Evolutionary conservation across 2,329 filamentous ascomycete species (phyloP).

Genomic region (Trichoderma lentiforme): DNA sequence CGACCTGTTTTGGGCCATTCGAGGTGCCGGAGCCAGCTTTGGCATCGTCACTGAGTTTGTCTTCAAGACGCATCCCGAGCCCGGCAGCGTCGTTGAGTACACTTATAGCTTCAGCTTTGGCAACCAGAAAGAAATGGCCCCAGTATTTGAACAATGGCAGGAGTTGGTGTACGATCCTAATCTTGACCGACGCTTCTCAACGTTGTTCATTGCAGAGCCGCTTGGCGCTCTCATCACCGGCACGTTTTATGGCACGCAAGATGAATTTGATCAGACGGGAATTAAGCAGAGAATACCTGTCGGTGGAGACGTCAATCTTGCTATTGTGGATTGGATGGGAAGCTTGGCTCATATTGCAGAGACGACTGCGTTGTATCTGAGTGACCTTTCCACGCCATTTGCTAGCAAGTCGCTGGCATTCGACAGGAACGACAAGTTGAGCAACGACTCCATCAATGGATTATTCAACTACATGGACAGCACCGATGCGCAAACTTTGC

Average conservation of each 20-base stretch:
- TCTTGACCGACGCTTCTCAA: conserved; percentile 57
- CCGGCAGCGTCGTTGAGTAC: conserved; percentile 56
- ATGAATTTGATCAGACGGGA: conserved; percentile 51
- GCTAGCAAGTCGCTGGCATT: conserved; percentile 58
- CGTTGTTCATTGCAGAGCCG: conserved; percentile 53
- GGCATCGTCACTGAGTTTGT: conserved; percentile 57
- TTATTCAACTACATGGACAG: conserved; percentile 54
- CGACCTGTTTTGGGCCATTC: conserved; percentile 56
- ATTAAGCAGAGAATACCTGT: conserved; percentile 47
- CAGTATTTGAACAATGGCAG: conserved; percentile 57
- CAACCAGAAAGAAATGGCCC: conserved; percentile 44
- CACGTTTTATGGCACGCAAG: conserved; percentile 58
- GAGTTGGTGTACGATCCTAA: conserved; percentile 50
- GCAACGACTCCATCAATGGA: conserved; percentile 41
- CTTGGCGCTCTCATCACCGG: conserved; percentile 55
- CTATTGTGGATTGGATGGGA: conserved; percentile 61
- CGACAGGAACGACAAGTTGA: conserved; percentile 45
- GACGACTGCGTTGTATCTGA: conserved; percentile 45
- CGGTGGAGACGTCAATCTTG: conserved; percentile 39
- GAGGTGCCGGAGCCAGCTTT: conserved; percentile 55
- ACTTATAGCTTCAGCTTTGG: conserved; percentile 52
- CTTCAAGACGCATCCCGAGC: conserved; percentile 54
- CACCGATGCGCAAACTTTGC: conserved; percentile 46
- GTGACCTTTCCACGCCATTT: conserved; percentile 49
- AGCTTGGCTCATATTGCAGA: conserved; percentile 53